phyloP scores from a whole-genome alignment of 805 yeast genomes.

The Candida arabinofermentans region DNA sequence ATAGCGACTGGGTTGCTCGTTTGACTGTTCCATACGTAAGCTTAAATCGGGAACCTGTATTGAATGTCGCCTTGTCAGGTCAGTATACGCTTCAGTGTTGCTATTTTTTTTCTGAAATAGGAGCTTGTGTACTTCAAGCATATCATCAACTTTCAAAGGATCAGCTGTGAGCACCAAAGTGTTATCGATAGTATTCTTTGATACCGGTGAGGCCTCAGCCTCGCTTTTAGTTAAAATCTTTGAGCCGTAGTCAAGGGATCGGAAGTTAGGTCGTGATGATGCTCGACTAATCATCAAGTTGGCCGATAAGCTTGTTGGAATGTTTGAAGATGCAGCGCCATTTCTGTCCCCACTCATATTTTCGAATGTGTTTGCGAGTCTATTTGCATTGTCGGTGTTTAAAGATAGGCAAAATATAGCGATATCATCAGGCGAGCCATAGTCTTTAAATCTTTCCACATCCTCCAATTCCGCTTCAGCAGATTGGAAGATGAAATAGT shows the following conservation, averaged over 20 bases:
- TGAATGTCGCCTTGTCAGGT: slow-evolving; percentile 4
- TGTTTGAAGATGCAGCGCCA: too few species aligned
- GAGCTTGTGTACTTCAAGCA: slow-evolving; percentile 18
- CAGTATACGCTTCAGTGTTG: background rate
- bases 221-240: background rate
- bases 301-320: too few species aligned
- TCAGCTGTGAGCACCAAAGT: background rate
- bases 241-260: background rate
- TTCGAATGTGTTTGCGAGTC: background rate
- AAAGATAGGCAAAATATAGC: slow-evolving; percentile 1
- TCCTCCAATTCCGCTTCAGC: slow-evolving; percentile 33
- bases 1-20: background rate
- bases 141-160: slow-evolving; percentile 4
- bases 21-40: background rate
- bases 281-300: background rate
- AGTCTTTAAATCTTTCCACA: slow-evolving; percentile 24
- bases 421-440: slow-evolving; percentile 28
- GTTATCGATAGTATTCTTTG: background rate
- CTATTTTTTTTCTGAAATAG: slow-evolving; percentile 14
- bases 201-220: background rate
- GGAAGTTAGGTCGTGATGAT: background rate
- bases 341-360: too few species aligned
- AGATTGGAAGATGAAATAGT: slow-evolving; percentile 32
- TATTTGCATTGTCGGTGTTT: background rate
- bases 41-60: slow-evolving; percentile 7